Base-by-base conservation (phyloP, 371 early-diverging fungal species). In the Zychaea mexicana region DNA sequence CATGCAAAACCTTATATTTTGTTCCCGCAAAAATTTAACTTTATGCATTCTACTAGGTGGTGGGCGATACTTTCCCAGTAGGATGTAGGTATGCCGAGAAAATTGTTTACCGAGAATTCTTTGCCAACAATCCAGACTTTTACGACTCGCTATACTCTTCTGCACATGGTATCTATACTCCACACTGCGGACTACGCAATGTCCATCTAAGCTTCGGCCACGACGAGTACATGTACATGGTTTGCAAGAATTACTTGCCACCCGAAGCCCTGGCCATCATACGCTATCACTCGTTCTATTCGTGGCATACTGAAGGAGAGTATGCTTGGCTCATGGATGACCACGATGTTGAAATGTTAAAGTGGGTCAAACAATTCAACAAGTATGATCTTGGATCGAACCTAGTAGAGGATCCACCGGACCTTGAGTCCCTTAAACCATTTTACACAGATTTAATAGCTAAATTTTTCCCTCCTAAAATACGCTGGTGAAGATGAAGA, bases 301-400 rank as follows among this genome's bases (percentile, higher is more conserved):
- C 86, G 12, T 77, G 72, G 45, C 88, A 88, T 59, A 76, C 71
- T 2, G 82, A 77, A 10, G 74, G 73, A 1, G 76, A 69, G 24
- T 88, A 88, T 52, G 30, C 57, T 13, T 77, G 80, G 72, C 62
- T 88, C 12, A 53, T 88, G 64, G 74, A 78, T 39, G 75, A 83
- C 2, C 36, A 71, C 2, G 88, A 88, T 66, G 46, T 61, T 10
- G 60, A 69, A 26, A 78, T 79, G 81, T 74, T 87, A 74, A 67
- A 73, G 42, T 83, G 79, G 77, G 72, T 86, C 30, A 79, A 79
- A 52, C 60, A 58, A 5, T 88, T 88, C 54, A 88, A 86, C 59
- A 73, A 80, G 56, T 88, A 82, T 36, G 88, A 88, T 45, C 69
- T 86, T 3, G 87, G 86, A 58, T 83, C 85, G 1, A 87, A 85